Conservation (phyloP, 2,329 filamentous ascomycete species). For the Sporothrix mexicana region DNA sequence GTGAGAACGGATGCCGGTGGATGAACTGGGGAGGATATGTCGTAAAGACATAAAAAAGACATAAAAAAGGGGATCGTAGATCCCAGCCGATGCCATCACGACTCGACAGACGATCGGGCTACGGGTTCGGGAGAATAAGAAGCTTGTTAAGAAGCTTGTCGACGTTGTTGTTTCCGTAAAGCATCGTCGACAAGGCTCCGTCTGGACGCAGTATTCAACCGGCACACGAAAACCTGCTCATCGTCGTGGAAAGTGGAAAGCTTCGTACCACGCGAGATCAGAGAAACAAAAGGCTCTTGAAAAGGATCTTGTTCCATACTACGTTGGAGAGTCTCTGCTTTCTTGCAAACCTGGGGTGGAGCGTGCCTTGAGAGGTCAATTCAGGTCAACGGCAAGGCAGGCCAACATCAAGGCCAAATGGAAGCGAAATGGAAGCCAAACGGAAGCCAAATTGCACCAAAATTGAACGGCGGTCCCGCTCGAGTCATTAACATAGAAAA, state of each 20-base stretch:
- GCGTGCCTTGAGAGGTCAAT: neutral
- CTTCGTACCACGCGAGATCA: constrained; percentile 12
- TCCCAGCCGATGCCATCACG: neutral
- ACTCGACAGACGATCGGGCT: neutral
- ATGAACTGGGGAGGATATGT: too few species aligned
- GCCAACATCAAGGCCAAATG: too few species aligned
- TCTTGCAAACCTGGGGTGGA: neutral
- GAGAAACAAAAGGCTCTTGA: constrained; percentile 5
- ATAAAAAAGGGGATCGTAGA: neutral
- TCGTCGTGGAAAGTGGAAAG: too few species aligned
- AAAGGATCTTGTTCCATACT: neutral
- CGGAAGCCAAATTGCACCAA: too few species aligned
- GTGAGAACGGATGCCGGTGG: too few species aligned
- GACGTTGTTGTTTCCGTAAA: too few species aligned
- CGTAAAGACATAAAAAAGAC: neutral
- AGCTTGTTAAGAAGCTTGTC: neutral
- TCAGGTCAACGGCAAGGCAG: neutral
- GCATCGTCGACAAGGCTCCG: neutral
- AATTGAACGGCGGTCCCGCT: too few species aligned
- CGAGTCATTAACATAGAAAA: too few species aligned
- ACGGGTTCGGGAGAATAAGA: neutral
- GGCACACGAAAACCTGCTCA: neutral
- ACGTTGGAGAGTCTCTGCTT: neutral
- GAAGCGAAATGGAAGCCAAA: too few species aligned
- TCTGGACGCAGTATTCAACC: neutral